A percentile compares a stretch with the other conserved stretches of the same genome.
phyloP scores from a whole-genome alignment of 306 rosid species.

The Cercis canadensis region DNA sequence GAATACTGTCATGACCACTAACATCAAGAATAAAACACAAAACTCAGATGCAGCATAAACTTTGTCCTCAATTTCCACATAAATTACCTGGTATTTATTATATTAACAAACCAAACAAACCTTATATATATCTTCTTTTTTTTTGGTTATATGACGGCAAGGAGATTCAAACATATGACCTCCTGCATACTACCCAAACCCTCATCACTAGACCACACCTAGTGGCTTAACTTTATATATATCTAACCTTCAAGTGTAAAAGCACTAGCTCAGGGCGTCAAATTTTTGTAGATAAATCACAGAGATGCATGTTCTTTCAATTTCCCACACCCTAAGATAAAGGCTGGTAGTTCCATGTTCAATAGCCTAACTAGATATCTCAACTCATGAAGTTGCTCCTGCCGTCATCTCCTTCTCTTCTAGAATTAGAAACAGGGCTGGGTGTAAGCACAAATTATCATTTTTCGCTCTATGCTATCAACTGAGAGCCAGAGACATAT shows the following conservation, averaged over 20 bases:
- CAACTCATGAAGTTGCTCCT: no score
- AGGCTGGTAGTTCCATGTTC: background rate
- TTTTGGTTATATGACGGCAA: no score
- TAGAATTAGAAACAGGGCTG: no score
- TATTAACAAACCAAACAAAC: constrained; percentile 6
- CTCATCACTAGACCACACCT: no score
- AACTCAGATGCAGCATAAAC: background rate
- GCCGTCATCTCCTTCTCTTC: no score
- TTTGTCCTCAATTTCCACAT: constrained; percentile 1
- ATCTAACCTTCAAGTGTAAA: background rate
- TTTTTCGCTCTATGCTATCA: background rate
- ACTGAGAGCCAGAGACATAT: background rate
- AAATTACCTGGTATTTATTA: constrained; percentile 6
- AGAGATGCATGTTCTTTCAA: background rate
- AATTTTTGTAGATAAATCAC: background rate
- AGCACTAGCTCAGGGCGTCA: background rate
- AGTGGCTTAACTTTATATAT: background rate
- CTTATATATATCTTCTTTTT: background rate
- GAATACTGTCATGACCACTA: background rate
- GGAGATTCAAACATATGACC: no score
- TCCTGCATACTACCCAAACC: no score
- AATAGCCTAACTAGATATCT: background rate
- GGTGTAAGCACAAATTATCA: background rate
- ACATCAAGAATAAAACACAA: constrained; percentile 19
- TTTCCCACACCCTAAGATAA: background rate